phyloP scores from a whole-genome alignment of 176 grass and related monocot species.

The Bolboschoenus planiculmis region DNA sequence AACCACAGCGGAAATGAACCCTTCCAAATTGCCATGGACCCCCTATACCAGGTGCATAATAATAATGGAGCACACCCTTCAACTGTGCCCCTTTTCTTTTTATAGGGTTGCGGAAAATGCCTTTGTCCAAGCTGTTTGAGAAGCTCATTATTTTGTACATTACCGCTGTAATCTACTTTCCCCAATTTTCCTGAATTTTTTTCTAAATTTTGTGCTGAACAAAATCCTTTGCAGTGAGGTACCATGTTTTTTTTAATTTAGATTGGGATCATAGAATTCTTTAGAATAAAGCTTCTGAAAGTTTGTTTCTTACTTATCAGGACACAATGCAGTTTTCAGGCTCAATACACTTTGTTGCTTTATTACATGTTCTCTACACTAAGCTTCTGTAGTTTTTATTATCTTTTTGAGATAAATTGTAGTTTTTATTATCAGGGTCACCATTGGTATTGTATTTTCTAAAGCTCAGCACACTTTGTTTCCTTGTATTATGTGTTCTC shows the following conservation, averaged over 20 bases:
- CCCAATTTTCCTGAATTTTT: not conserved
- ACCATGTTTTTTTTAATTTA: conserved; percentile 3
- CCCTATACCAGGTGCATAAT: not conserved
- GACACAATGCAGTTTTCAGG: not conserved
- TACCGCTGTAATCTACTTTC: not conserved
- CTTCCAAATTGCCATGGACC: not conserved
- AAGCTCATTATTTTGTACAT: conserved; percentile 22
- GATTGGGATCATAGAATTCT: conserved; percentile 1
- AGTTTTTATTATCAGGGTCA: not conserved
- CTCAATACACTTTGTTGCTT: not conserved
- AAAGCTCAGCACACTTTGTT: not conserved
- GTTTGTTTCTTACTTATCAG: not conserved
- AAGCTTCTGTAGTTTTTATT: not conserved
- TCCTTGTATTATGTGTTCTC: not conserved
- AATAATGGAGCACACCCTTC: not conserved
- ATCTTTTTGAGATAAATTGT: too few relatives aligned
- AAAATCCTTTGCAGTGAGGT: not conserved
- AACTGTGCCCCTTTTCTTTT: not conserved
- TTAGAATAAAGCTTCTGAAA: conserved; percentile 8
- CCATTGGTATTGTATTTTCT: not conserved
- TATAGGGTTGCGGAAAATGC: not conserved
- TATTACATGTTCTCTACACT: not conserved
- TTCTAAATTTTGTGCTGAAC: not conserved
- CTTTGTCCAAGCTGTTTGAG: not conserved
- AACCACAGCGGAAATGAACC: not conserved